Evolutionary conservation across 306 rosid genomes (phyloP), one percentile per base, ranked within the genome.

Genomic region (Medicago lupulina): DNA sequence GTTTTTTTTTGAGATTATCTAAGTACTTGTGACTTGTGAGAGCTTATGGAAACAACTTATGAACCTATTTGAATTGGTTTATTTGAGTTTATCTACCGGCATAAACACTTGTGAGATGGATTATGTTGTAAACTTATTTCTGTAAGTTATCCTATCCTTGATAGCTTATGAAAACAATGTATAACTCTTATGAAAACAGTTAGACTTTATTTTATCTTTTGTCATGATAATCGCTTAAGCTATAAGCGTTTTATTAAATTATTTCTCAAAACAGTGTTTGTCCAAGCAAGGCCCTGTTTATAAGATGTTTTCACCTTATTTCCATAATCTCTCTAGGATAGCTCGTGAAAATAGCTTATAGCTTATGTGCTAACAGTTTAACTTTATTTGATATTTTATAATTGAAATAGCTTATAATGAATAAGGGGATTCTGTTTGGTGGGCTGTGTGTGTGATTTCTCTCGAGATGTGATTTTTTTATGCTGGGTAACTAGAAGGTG

Each of bases 401-500:
- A 57, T 57, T 11, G 36, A 2, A 57, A n/a, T 0, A 57, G n/a
- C 63, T 21, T 21, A 58, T 58, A 58, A 11, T 14, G 64, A 43
- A 44, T 36, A 47, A 14, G 21, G 14, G 62, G 61, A 13, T 50
- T 61, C 19, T 58, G 16, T n/a, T 17, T 17, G 17, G 44, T 1
- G 12, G 40, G 50, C 51, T 23, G 54, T 54, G 11, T 64, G 57
- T 71, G 13, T 68, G 7, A 67, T 51, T 53, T 66, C n/a, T 31
- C 5, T 31, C 19, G 44, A 75, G 21, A 11, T 61, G 62, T 0
- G n/a, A 0, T 51, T 41, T 17, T 61, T 67, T 15, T 25, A 50
- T 44, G 46, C 47, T 57, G 2, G 53, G 1, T 39, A 15, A n/a
- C 59, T 14, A 44, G 36, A 43, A 44, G 36, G 25, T 25, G 36